Base-by-base conservation (phyloP, 768 basidiomycete genomes). In the Leucosporidium yakuticum region DNA sequence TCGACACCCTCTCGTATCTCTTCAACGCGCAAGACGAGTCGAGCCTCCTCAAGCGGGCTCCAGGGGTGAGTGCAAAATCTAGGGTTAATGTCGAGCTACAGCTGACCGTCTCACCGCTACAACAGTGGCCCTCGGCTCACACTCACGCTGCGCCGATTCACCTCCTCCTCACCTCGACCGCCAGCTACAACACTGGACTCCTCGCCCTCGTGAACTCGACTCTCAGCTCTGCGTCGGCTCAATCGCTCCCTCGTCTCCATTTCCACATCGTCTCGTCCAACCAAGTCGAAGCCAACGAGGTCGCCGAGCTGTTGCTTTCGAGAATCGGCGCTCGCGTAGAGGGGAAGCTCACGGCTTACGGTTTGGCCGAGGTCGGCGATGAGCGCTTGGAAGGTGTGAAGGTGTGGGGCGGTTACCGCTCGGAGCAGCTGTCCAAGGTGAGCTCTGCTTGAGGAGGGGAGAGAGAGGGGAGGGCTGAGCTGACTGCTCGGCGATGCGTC, bases 191-290 rank as follows among this genome's bases (percentile, higher is more conserved):
- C 14, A 31, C 23, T 4, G 60, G 60, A 25, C 60, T 62, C 15
- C 60, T 62, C 49, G 44, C 47, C 29, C 47, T 62, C 47, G 12
- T 62, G 17, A 62, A 62, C 60, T 62, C 60, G 60, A 62, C 60
- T 6, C 21, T 62, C 27, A 19, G 7, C 31, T 50, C 15, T 29
- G 48, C 60, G 0, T 49, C 47, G 2, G 29, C 7, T 17, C 0
- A 9, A 17, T 31, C 44, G 0, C 55, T 31, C 11, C 29, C 55
- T 19, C 44, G 60, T 7, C 44, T 62, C 20, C 60, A 31, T 20
- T 62, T 62, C 48, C 60, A 62, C 48, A 60, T 60, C 39, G 20
- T 60, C 47, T n/a, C 27, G 12, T 48, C 36, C 15, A n/a, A 32
- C 49, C 11, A 34, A 7, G 47, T 14, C 47, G 60, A 50, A 6